Base-by-base conservation (phyloP, 352 stramenopile species). In the Phytophthora tubulina region DNA sequence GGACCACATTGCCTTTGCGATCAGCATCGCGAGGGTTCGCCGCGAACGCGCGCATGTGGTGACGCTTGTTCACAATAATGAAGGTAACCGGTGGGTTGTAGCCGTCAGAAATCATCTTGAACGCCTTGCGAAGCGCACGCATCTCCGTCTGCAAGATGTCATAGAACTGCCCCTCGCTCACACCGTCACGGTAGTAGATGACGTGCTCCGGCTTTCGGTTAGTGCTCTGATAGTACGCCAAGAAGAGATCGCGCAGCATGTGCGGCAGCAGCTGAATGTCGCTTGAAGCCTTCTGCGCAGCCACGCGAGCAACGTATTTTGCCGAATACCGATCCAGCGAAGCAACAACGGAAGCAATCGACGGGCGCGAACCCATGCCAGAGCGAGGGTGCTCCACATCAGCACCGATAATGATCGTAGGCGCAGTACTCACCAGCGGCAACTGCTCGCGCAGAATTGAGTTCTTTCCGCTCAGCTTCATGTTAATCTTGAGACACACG, bases 11-110 rank as follows among this genome's bases (percentile, higher is more conserved):
- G 32, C 87, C 87, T 14, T 85, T 95, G 51, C 80, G 80, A 71
- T 96, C 88, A 6, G 49, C 76, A 35, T 92, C 74, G 10, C 58
- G 65, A 11, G 61, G 14, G 39, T 83, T 82, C 0, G 54, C 54
- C 1, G 81, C 74, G 54, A 96, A 97, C 3, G 94, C 65, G 1
- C 89, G 81, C 48, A 88, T 97, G 67, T 97, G 84, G 75, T 97
- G 91, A 14, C 91, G 87, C 77, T 96, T 97, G 75, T 96, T 89
- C 21, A 96, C 88, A 31, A 96, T 72, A 39, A 97, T 85, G 67
- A 97, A 97, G 36, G 91, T 96, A 55, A 97, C 90, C 6, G 78
- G 74, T n/a, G 91, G 91, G 4, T 71, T 71, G 66, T 97, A 97
- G 14, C 50, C 79, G 0, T 78, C 56, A 31, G 91, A 79, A n/a